Evolutionary conservation across 306 rosid genomes (phyloP), one percentile per base, ranked within the genome.

Genomic region (Acacia acuminata): DNA sequence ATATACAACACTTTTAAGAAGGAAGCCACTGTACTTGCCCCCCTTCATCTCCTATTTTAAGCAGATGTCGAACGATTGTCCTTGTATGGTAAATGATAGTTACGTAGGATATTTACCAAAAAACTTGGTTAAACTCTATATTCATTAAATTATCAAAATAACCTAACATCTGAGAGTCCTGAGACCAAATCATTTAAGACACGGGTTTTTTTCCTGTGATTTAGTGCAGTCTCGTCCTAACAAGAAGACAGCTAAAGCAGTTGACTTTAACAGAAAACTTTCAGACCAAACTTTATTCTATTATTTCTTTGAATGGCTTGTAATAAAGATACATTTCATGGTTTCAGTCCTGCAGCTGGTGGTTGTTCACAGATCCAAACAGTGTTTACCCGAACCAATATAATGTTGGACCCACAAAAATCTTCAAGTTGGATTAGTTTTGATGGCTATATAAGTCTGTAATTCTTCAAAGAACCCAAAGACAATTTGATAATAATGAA

Each of bases 161-260:
- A 40, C 10, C 68, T 27, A 60, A 15, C 58, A 32, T 61, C 16
- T 45, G 42, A n/a, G 75, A 63, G 25, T 48, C 73, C 34, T 78
- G 34, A 32, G 64, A 78, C 64, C 64, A 66, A 17, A 25, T 78
- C 64, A 78, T 36, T 13, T 50, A 2, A n/a, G 11, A 51, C 9
- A 8, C 1, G 1, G 51, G 27, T 12, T 40, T 70, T 20, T 20
- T 77, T 5, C 32, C 45, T 43, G 80, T 11, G 53, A 70, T 77
- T 43, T 44, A 63, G 72, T 10, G 56, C 43, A 25, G 13, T 44
- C 16, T 60, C 16, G 17, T 27, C 53, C 60, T 34, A 14, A 50
- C 80, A 77, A 61, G 4, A 27, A n/a, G 76, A 71, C 40, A 71
- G 76, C 40, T 71, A 55, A 71, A 25, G 40, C 40, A 70, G 34